Percentiles rank a stretch among this genome's conserved stretches.
phyloP scores from a whole-genome alignment of 495 filamentous ascomycete species.

The Acidomyces sp. region DNA sequence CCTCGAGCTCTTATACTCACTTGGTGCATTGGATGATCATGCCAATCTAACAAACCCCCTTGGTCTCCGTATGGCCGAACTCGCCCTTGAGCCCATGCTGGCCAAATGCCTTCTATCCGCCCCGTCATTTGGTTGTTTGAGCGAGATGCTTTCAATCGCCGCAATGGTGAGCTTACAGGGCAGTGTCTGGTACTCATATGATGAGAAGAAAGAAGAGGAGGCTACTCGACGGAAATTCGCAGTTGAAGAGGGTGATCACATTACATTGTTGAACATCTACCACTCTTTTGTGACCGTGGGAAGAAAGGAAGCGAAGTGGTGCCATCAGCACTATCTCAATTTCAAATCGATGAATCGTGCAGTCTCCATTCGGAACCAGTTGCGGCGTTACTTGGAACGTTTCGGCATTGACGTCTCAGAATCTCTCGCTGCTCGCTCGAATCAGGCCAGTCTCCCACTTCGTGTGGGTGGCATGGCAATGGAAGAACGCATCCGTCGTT shows the following conservation, averaged over 20 bases:
- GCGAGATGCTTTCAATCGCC: slow-evolving; percentile 80
- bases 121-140: slow-evolving; percentile 58
- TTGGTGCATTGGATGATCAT: slow-evolving; percentile 80
- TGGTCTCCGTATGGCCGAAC: slow-evolving; percentile 83
- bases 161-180: slow-evolving; percentile 87
- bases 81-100: slow-evolving; percentile 95
- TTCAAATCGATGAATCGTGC: slow-evolving; percentile 71
- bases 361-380: slow-evolving; percentile 72
- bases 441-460: background rate
- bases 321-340: slow-evolving; percentile 73
- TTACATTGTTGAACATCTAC: slow-evolving; percentile 90
- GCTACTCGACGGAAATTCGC: slow-evolving; percentile 70
- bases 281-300: slow-evolving; percentile 78
- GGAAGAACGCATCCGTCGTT: slow-evolving; percentile 65
- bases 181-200: slow-evolving; percentile 60
- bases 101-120: slow-evolving; percentile 78
- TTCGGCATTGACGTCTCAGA: slow-evolving; percentile 67
- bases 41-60: slow-evolving; percentile 83
- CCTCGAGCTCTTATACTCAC: slow-evolving; percentile 75
- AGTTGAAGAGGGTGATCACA: slow-evolving; percentile 86
- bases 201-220: slow-evolving; percentile 60
- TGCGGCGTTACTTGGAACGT: slow-evolving; percentile 75
- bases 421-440: slow-evolving; percentile 22
- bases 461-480: slow-evolving; percentile 32
- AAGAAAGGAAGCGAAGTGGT: slow-evolving; percentile 75